phyloP scores from a whole-genome alignment of 352 stramenopile species.

The Globisporangium irregulare region DNA sequence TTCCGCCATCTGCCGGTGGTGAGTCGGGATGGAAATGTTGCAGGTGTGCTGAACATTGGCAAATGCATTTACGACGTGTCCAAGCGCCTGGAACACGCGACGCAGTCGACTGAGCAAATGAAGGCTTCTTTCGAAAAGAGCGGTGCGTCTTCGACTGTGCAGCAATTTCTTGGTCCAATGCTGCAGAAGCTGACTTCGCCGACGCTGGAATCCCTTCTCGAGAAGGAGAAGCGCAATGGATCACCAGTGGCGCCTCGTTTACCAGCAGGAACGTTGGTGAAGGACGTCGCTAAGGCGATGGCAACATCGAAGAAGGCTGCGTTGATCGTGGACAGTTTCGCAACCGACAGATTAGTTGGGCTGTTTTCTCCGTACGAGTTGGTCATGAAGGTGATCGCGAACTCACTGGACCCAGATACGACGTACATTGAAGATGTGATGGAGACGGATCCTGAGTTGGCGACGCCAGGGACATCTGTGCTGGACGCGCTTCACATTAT shows the following conservation, averaged over 20 bases:
- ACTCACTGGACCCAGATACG: slow-evolving; percentile 82
- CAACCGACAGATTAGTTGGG: slow-evolving; percentile 87
- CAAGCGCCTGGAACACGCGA: slow-evolving; percentile 92
- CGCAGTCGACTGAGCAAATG: slow-evolving; percentile 77
- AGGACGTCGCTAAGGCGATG: slow-evolving; percentile 76
- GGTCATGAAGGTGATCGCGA: slow-evolving; percentile 94
- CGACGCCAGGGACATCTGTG: slow-evolving; percentile 62
- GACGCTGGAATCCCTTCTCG: slow-evolving; percentile 83
- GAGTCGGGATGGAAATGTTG: slow-evolving; percentile 73
- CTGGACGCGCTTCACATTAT: slow-evolving; percentile 87
- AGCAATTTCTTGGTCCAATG: slow-evolving; percentile 79
- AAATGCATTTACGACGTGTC: slow-evolving; percentile 99
- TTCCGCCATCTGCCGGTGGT: slow-evolving; percentile 98
- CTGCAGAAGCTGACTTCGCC: slow-evolving; percentile 78
- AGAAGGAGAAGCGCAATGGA: slow-evolving; percentile 58
- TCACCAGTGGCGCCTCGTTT: slow-evolving; percentile 62
- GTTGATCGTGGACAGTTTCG: slow-evolving; percentile 91
- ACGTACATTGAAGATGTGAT: slow-evolving; percentile 92
- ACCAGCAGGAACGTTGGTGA: slow-evolving; percentile 82
- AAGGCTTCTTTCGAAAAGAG: slow-evolving; percentile 81
- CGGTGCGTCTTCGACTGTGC: slow-evolving; percentile 64
- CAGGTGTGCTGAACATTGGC: slow-evolving; percentile 97
- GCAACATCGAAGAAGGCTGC: slow-evolving; percentile 87
- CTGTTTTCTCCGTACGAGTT: slow-evolving; percentile 98
- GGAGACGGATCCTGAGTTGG: slow-evolving; percentile 82